These are phyloP conservation scores for Leccinum huronense DNA, from an alignment of 1,284 basidiomycete genomes.

Conservation along the genomic window DNA sequence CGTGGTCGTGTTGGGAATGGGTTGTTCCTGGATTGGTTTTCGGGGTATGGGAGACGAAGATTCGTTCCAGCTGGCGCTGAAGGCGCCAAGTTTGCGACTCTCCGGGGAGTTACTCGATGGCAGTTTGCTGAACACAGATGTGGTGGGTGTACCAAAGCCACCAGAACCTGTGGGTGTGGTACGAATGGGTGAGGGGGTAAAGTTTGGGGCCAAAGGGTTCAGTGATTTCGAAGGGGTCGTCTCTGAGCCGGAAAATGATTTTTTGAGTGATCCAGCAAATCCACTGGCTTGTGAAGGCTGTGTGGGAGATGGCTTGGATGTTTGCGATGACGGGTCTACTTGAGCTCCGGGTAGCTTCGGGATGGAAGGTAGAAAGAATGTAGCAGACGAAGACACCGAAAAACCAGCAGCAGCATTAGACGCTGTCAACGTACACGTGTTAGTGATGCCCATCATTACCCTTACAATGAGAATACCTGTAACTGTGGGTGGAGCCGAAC, in stretches of 20 bases:
- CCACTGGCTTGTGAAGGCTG: constrained; percentile 9
- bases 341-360: neutral
- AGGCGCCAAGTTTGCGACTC: neutral
- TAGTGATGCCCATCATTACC: neutral
- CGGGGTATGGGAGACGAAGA: neutral
- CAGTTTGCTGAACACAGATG: neutral
- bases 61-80: neutral
- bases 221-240: constrained; percentile 18
- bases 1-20: neutral
- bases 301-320: neutral
- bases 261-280: neutral
- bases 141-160: neutral
- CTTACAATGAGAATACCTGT: constrained; percentile 19
- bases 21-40: constrained; percentile 6
- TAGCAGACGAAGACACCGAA: constrained; percentile 25
- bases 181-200: constrained; percentile 20
- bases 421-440: neutral
- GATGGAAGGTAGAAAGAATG: constrained; percentile 10
- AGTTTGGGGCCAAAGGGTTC: constrained; percentile 32
- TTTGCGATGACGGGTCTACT: constrained; percentile 6
- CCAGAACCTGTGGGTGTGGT: neutral
- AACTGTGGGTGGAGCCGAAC: constrained; percentile 3
- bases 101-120: neutral
- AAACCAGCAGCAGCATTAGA: constrained; percentile 8
- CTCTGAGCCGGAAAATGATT: constrained; percentile 12